phyloP scores from a whole-genome alignment of 306 rosid genomes.

The Clitoria ternatea region DNA sequence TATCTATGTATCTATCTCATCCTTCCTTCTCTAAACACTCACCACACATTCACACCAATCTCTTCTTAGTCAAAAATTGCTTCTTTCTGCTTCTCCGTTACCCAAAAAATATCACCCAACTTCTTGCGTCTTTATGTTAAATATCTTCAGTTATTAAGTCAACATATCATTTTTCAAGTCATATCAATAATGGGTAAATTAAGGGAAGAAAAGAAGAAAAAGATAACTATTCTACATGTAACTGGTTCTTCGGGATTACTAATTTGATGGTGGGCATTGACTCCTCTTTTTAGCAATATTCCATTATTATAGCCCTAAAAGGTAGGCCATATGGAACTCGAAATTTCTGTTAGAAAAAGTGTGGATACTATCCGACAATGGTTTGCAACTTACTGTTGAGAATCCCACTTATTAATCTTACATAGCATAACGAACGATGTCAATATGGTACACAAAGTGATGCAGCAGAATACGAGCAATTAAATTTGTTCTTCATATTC shows the following conservation, averaged over 20 bases:
- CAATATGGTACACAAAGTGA: conserved; percentile 8
- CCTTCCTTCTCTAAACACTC: neutral
- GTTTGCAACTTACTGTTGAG: neutral
- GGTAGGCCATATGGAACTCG: neutral
- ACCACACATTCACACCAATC: conserved; percentile 15
- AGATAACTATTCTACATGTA: neutral
- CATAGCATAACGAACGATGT: neutral
- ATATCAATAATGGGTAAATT: neutral
- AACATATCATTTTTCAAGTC: neutral
- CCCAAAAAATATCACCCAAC: conserved; percentile 15
- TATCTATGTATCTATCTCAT: too few relatives aligned
- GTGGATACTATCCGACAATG: neutral
- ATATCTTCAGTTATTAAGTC: conserved; percentile 7
- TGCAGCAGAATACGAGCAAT: neutral
- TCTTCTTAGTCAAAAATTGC: neutral
- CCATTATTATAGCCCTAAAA: neutral
- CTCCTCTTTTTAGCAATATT: neutral
- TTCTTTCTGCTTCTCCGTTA: neutral
- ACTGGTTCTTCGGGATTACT: neutral
- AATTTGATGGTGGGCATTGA: neutral
- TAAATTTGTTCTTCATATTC: neutral
- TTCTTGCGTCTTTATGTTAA: neutral
- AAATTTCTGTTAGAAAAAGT: conserved; percentile 7
- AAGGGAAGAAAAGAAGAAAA: neutral
- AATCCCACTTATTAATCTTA: neutral